Base-by-base conservation (phyloP, 768 basidiomycete genomes). In the Tephrocybe sp. region DNA sequence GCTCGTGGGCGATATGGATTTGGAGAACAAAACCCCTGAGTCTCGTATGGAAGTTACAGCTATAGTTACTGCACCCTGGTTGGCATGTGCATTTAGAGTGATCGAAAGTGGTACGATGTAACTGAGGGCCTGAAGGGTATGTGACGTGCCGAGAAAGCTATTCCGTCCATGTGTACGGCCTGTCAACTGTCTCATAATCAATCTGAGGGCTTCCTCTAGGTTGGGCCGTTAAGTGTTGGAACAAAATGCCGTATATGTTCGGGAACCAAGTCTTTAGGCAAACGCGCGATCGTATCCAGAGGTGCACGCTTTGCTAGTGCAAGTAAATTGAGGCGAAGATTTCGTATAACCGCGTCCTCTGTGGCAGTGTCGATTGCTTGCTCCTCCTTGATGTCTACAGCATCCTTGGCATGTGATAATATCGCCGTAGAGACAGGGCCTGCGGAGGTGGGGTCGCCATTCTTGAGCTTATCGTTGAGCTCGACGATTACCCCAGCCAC, bases 241-340 rank as follows among this genome's bases (percentile, higher is more conserved):
- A 89, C 81, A 51, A 81, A 78, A 56, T 75, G 73, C 42, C 84
- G 74, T 45, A 88, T 79, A 57, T 80, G 74, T 56, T 82, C 80
- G 2, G 84, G 86, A 1, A 88, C 84, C 39, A 89, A 64, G 37
- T 85, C 82, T 34, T 76, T 69, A 8, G 85, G 85, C 32, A 89
- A 61, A 25, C 72, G 73, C 13, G 83, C 83, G 45, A 89, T 85
- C 50, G 77, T 82, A 57, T 88, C 85, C 52, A 89, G 60, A 1
- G 89, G 89, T 9, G 87, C 87, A 5, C 87, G 78, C 61, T 89
- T 89, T 49, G 86, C 85, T 27, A 92, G 72, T 1, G 88, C 87
- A 22, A 92, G 74, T 24, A 92, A 70, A 61, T 89, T 90, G 55
- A 91, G 70, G 31, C 89, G 77, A 41, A 90, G 69, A 45, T 82